Evolutionary conservation across 2,329 filamentous ascomycete genomes (phyloP), one percentile per base, ranked within the genome.

Genomic region (Aspergillus amoenus): DNA sequence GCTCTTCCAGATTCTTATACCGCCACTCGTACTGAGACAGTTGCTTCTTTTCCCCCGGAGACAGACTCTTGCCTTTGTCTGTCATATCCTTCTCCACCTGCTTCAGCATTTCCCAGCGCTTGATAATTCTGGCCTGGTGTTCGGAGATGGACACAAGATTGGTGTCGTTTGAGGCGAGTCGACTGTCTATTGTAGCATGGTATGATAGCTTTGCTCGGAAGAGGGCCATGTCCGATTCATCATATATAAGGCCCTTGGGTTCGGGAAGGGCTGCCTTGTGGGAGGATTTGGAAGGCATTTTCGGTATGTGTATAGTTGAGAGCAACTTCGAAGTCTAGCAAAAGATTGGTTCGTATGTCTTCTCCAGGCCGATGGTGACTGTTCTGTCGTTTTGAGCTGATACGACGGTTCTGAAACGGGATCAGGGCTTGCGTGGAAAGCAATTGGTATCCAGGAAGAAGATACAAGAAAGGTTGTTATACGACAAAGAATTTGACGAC

Each of bases 141-240:
- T 73, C 71, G 4, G 68, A 66, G 46, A 74, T 72, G 1, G 71
- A 72, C 2, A 55, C 61, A 9, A 73, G 62, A 34, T 74, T 73
- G 45, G 63, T 55, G 56, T 74, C 70, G 49, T 70, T 59, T 3
- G 69, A 67, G 27, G 66, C 66, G 58, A 69, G 64, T 30, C 71
- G 70, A 15, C 66, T 65, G 24, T 73, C 70, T 39, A 72, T 69
- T 2, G 71, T 74, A 34, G 71, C 62, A 44, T 73, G 68, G 30
- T 73, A 74, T 9, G 68, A 67, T 17, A 74, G 56, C 53, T 73
- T 72, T 42, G 71, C 71, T 40, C 67, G 68, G 52, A 74, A 74
- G 39, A 72, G 67, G 2, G 69, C 69, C 71, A 74, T 73, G 43
- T 74, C 70, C 46, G 68, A 71, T 62, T 74, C 70, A 54, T 73